Evolutionary conservation across 2,329 filamentous ascomycete genomes (phyloP).

Genomic region (Ophiocordyceps sinensis): DNA sequence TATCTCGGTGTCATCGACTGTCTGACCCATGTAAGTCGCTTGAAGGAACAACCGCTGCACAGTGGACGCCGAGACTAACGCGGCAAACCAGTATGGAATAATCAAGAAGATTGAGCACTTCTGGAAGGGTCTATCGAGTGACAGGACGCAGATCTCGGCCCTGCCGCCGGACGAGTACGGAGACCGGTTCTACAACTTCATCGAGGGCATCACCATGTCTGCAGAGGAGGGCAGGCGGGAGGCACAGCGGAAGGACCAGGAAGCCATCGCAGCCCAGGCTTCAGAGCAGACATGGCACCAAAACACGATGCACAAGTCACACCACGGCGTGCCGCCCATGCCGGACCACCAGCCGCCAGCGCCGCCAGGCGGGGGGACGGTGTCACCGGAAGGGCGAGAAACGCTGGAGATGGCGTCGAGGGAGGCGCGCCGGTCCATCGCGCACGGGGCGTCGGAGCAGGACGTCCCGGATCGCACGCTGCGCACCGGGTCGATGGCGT

Average conservation of each 20-base stretch:
- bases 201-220: constrained; percentile 81
- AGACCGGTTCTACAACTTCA: constrained; percentile 86
- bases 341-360: constrained; percentile 31
- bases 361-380: constrained; percentile 15
- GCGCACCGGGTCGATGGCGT: constrained; percentile 14
- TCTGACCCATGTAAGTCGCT: constrained; percentile 67
- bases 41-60: not conserved
- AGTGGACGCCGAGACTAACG: constrained; percentile 11
- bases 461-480: constrained; percentile 50
- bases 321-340: constrained; percentile 25
- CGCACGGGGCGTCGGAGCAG: constrained; percentile 22
- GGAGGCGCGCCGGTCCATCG: constrained; percentile 21
- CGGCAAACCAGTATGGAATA: constrained; percentile 59
- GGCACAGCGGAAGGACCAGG: constrained; percentile 40
- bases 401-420: constrained; percentile 24
- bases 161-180: constrained; percentile 84
- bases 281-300: constrained; percentile 22
- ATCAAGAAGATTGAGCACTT: constrained; percentile 94
- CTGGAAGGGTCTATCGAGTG: constrained; percentile 81
- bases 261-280: constrained; percentile 29
- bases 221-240: constrained; percentile 70
- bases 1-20: constrained; percentile 98
- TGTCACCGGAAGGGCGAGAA: constrained; percentile 23
- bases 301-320: constrained; percentile 19
- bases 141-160: constrained; percentile 80